Conservation (phyloP, 257 asterid genomes). For the Solanum arcanum region DNA sequence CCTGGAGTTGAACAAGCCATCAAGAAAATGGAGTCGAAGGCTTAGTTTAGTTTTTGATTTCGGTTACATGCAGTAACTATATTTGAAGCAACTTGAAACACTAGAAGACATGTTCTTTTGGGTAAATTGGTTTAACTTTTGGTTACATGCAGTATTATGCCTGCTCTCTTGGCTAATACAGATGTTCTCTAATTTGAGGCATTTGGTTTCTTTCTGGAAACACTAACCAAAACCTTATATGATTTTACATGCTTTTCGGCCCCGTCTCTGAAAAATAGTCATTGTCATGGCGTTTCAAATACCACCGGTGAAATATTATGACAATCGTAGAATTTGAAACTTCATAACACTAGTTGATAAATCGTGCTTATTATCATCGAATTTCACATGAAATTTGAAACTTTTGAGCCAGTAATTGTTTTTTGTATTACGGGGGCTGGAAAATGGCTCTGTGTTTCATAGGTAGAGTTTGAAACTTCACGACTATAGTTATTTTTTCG, state of each 20-base stretch:
- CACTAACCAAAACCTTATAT: not conserved
- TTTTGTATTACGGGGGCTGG: no score
- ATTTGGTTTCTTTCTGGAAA: not conserved
- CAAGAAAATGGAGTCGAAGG: constrained; percentile 61
- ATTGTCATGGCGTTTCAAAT: not conserved
- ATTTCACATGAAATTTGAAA: no score
- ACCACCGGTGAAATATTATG: not conserved
- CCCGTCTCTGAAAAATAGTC: not conserved
- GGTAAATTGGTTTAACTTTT: not conserved
- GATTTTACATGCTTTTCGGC: not conserved
- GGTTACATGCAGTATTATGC: not conserved
- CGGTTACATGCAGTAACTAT: not conserved
- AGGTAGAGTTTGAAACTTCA: no score
- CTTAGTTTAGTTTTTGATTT: not conserved
- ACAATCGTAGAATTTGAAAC: no score
- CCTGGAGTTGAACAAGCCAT: constrained; percentile 84
- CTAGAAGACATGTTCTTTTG: not conserved
- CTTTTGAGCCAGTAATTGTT: no score
- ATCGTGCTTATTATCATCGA: no score
- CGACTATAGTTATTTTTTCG: no score
- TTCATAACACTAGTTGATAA: no score
- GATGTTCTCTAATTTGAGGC: not conserved
- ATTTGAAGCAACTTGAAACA: not conserved
- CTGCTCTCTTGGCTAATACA: not conserved
- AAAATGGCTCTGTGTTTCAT: no score